These are phyloP conservation scores for Apiospora marii DNA, from an alignment of 2,329 filamentous ascomycete genomes.

Conservation along the genomic window DNA sequence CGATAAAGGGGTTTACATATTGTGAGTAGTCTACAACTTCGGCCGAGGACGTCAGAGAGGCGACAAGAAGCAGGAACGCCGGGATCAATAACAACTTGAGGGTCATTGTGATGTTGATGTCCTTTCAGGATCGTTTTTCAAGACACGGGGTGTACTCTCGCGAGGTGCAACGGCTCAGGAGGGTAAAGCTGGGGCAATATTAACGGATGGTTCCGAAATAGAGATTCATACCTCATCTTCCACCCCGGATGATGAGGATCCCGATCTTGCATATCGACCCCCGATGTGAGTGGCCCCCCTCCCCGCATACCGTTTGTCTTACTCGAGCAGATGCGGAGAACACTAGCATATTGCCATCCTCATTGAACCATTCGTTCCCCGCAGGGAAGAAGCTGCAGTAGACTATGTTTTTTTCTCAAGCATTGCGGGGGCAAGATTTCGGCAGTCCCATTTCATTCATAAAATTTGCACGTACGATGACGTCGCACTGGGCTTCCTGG, in stretches of 20 bases:
- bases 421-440: neutral
- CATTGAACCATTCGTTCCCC: neutral
- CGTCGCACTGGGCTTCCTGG: neutral
- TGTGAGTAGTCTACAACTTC: slow-evolving; percentile 45
- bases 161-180: neutral
- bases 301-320: neutral
- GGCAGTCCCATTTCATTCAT: neutral
- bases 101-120: neutral
- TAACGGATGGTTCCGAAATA: neutral
- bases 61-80: neutral
- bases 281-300: neutral
- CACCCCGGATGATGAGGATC: neutral
- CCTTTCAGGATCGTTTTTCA: no score
- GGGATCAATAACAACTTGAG: neutral
- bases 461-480: neutral
- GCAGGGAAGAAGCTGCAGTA: neutral
- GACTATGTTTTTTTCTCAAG: no score
- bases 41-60: neutral
- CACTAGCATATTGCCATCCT: neutral
- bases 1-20: slow-evolving; percentile 62
- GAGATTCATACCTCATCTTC: neutral
- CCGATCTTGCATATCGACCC: neutral
- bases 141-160: neutral
- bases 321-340: slow-evolving; percentile 7
- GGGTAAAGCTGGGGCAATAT: neutral